Conservation (phyloP, 495 filamentous ascomycete genomes). For the Pyronema omphalodes region DNA sequence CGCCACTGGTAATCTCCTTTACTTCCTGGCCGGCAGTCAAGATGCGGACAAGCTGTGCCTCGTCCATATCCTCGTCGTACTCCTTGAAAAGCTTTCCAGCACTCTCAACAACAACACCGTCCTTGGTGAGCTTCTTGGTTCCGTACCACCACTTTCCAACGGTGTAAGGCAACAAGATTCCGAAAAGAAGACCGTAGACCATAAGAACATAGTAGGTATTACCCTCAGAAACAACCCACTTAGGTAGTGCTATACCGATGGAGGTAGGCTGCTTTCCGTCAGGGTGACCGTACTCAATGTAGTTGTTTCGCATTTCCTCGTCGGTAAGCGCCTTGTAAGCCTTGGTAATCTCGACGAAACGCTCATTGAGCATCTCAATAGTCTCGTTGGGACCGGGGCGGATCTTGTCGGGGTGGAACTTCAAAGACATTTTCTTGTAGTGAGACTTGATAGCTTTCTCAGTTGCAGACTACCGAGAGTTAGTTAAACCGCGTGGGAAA, state of each 20-base stretch:
- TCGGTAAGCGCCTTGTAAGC: slow-evolving; percentile 95
- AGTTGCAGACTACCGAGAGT: slow-evolving; percentile 42
- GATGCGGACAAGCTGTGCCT: slow-evolving; percentile 59
- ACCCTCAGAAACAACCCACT: slow-evolving; percentile 80
- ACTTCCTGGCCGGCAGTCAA: slow-evolving; percentile 51
- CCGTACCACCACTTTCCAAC: slow-evolving; percentile 99
- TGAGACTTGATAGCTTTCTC: slow-evolving; percentile 81
- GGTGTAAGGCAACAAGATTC: slow-evolving; percentile 76
- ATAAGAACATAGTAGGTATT: slow-evolving; percentile 89
- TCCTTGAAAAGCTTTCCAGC: slow-evolving; percentile 85
- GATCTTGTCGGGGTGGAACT: slow-evolving; percentile 84
- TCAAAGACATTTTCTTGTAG: slow-evolving; percentile 69
- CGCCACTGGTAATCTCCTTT: slow-evolving; percentile 48
- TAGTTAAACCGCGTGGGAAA: slow-evolving; percentile 7
- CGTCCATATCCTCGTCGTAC: slow-evolving; percentile 64
- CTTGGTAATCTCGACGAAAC: slow-evolving; percentile 87
- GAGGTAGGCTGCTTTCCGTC: slow-evolving; percentile 96
- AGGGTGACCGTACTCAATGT: slow-evolving; percentile 82
- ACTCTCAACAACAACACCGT: slow-evolving; percentile 75
- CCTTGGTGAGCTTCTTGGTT: slow-evolving; percentile 74
- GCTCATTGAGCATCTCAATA: slow-evolving; percentile 59
- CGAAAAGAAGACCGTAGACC: slow-evolving; percentile 70
- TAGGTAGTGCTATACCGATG: slow-evolving; percentile 89
- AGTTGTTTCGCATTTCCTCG: slow-evolving; percentile 93
- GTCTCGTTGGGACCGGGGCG: slow-evolving; percentile 73